Evolutionary conservation across 768 basidiomycete genomes (phyloP).

Genomic region (Tulasnella sp.): DNA sequence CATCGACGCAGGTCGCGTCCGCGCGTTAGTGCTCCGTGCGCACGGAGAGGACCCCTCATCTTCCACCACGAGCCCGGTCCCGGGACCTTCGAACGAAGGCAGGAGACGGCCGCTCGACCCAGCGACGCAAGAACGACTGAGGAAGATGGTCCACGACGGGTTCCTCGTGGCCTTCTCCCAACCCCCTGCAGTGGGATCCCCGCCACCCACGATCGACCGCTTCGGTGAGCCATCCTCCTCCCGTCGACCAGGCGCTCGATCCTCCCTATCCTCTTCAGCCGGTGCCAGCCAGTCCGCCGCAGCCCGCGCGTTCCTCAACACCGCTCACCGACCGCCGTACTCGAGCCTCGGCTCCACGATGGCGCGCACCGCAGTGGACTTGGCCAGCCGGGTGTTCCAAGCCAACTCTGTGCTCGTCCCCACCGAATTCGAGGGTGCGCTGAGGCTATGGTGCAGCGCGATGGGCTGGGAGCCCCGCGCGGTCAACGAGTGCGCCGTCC

Average conservation of each 20-base stretch:
- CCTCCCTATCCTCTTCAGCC: background rate
- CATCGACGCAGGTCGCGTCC: background rate
- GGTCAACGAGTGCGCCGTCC: background rate
- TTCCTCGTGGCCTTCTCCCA: background rate
- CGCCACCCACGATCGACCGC: background rate
- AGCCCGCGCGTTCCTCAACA: background rate
- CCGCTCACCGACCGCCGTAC: background rate
- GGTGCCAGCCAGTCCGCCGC: background rate
- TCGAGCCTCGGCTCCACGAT: background rate
- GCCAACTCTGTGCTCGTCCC: conserved; percentile 9
- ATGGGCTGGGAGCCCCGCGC: conserved; percentile 13
- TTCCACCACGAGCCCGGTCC: background rate
- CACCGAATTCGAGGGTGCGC: background rate
- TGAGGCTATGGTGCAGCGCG: conserved; percentile 4
- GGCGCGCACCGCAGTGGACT: background rate
- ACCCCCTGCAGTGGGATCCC: background rate
- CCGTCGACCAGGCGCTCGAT: background rate
- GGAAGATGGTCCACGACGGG: background rate
- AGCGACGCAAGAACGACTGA: background rate
- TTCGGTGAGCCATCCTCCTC: background rate
- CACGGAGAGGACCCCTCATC: background rate
- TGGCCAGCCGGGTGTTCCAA: conserved; percentile 7
- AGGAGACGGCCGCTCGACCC: background rate
- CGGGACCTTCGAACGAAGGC: background rate
- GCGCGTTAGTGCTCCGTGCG: background rate